These are phyloP conservation scores for Alternaria hordeiaustralica DNA, from an alignment of 2,329 filamentous ascomycete genomes.

Conservation along the genomic window DNA sequence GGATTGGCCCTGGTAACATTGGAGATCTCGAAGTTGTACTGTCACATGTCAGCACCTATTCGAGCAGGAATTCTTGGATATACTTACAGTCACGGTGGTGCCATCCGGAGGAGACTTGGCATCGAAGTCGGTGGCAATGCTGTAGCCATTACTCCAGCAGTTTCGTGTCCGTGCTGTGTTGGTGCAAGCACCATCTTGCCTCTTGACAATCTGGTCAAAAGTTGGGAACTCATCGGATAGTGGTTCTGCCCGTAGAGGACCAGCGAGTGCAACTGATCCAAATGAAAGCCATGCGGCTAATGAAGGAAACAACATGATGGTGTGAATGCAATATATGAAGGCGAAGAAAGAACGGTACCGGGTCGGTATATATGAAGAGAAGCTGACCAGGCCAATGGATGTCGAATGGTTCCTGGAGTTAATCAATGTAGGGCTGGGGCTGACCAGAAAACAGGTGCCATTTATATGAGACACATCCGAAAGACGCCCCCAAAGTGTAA, in stretches of 20 bases:
- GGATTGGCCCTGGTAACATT: slow-evolving; percentile 49
- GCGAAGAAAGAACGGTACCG: slow-evolving; percentile 2
- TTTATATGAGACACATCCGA: slow-evolving; percentile 23
- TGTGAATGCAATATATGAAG: slow-evolving; percentile 12
- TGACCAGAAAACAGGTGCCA: slow-evolving; percentile 6
- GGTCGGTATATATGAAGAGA: slow-evolving; percentile 13
- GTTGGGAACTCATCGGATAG: slow-evolving; percentile 12
- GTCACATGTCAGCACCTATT: slow-evolving; percentile 1
- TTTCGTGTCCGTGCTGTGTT: slow-evolving; percentile 49
- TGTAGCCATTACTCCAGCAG: slow-evolving; percentile 54
- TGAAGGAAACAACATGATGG: slow-evolving; percentile 34
- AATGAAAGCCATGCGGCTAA: slow-evolving; percentile 34
- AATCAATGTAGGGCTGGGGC: slow-evolving; percentile 13
- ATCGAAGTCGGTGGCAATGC: slow-evolving; percentile 55
- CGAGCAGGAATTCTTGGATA: not conserved
- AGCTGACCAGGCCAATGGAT: slow-evolving; percentile 17
- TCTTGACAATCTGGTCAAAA: slow-evolving; percentile 29
- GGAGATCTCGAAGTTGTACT: slow-evolving; percentile 52
- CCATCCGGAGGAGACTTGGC: slow-evolving; percentile 52
- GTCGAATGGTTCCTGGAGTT: slow-evolving; percentile 5
- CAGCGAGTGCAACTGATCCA: slow-evolving; percentile 34
- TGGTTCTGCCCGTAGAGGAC: slow-evolving; percentile 29
- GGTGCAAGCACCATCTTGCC: slow-evolving; percentile 48
- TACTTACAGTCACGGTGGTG: slow-evolving; percentile 38
- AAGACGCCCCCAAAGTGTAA: slow-evolving; percentile 1